phyloP scores from a whole-genome alignment of 306 rosid species.

The Quercus berberidifolia region DNA sequence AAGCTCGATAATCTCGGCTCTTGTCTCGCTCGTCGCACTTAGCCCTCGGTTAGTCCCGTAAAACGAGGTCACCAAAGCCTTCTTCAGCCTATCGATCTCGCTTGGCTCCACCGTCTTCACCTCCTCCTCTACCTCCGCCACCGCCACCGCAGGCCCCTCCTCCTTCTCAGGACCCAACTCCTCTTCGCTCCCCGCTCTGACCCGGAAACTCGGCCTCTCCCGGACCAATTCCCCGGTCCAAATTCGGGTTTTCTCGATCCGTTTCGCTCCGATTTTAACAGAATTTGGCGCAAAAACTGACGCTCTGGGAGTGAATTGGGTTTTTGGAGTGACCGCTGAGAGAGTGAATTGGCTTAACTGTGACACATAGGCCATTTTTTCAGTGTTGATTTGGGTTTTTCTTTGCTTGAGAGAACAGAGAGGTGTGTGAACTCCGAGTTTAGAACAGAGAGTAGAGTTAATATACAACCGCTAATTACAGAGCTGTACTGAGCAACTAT shows the following conservation, averaged over 20 bases:
- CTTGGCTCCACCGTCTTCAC: conserved; percentile 26
- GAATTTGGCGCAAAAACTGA: conserved; percentile 31
- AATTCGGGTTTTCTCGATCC: conserved; percentile 11
- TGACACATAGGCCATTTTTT: conserved; percentile 54
- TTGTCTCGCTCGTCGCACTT: conserved; percentile 66
- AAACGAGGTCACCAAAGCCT: conserved; percentile 67
- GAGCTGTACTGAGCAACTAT: too few species aligned
- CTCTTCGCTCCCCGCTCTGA: conserved; percentile 43
- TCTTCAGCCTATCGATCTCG: conserved; percentile 60
- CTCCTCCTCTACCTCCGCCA: conserved; percentile 38
- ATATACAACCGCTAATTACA: too few species aligned
- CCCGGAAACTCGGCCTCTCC: conserved; percentile 18
- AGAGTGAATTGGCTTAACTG: conserved; percentile 44
- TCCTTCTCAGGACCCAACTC: conserved; percentile 49
- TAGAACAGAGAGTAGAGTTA: background rate
- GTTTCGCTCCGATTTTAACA: conserved; percentile 17
- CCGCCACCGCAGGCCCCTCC: conserved; percentile 18
- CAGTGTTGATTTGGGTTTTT: background rate
- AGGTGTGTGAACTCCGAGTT: background rate
- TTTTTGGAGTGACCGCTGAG: conserved; percentile 20
- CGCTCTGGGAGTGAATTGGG: conserved; percentile 29
- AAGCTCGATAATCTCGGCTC: conserved; percentile 90
- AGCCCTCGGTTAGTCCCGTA: conserved; percentile 83
- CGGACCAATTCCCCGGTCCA: conserved; percentile 5
- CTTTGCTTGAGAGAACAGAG: background rate